These are phyloP conservation scores for Somion occarium DNA, from an alignment of 1,284 basidiomycete species.

Conservation along the genomic window DNA sequence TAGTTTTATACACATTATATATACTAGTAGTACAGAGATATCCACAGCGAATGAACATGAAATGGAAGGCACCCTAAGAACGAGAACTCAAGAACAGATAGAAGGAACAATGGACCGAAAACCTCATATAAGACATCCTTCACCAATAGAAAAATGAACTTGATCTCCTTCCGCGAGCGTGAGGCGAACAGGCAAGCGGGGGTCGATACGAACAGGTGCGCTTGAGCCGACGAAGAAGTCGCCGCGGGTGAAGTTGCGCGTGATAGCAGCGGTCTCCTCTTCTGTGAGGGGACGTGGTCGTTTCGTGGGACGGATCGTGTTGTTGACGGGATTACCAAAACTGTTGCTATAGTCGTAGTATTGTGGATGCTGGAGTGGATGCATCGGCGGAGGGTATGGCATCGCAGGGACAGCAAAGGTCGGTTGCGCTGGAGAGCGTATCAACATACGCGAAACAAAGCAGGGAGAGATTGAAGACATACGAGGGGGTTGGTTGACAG, in stretches of 20 bases:
- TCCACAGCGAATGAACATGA: too few species aligned
- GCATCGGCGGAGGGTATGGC: conserved; percentile 26
- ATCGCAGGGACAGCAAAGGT: conserved; percentile 19
- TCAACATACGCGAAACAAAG: not conserved
- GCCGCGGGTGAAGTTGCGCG: conserved; percentile 69
- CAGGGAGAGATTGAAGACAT: conserved; percentile 16
- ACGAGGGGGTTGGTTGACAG: conserved; percentile 44
- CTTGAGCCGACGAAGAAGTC: conserved; percentile 75
- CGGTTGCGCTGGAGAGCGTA: conserved; percentile 1
- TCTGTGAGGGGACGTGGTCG: conserved; percentile 72
- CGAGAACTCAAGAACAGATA: too few species aligned
- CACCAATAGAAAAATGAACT: conserved; percentile 73
- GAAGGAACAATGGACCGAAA: too few species aligned
- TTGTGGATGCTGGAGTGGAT: conserved; percentile 55
- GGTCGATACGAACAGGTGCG: conserved; percentile 74
- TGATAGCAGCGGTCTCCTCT: conserved; percentile 75
- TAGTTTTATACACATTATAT: too few species aligned
- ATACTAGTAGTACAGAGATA: too few species aligned
- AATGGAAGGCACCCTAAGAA: too few species aligned
- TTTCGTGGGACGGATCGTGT: conserved; percentile 70
- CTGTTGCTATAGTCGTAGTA: conserved; percentile 72
- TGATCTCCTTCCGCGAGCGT: conserved; percentile 76
- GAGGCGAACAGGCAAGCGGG: conserved; percentile 66
- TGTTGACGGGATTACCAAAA: conserved; percentile 44
- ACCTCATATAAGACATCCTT: conserved; percentile 23